Conservation (phyloP, 768 basidiomycete genomes). For the Pleurotus ostreatus region DNA sequence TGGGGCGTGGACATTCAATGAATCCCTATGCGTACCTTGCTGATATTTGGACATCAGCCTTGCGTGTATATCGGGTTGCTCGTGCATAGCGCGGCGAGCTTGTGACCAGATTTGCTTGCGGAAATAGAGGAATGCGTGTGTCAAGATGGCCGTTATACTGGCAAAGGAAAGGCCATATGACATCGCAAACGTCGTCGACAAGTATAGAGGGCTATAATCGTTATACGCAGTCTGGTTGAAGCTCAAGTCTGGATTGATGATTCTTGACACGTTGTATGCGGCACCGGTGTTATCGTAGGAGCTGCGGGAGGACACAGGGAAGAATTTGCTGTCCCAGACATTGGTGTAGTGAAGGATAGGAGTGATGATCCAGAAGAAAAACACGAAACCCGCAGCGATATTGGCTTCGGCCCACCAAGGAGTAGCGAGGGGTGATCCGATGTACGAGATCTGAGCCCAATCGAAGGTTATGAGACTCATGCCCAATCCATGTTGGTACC, state of each 20-base stretch:
- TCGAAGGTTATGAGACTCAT: slow-evolving; percentile 47
- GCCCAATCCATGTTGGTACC: slow-evolving; percentile 45
- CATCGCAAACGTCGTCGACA: slow-evolving; percentile 73
- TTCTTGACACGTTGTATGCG: slow-evolving; percentile 51
- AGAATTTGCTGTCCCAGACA: slow-evolving; percentile 49
- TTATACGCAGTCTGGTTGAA: slow-evolving; percentile 53
- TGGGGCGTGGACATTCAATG: background rate
- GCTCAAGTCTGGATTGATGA: slow-evolving; percentile 48
- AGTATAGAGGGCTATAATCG: slow-evolving; percentile 55
- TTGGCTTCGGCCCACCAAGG: slow-evolving; percentile 76
- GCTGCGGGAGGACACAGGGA: slow-evolving; percentile 62
- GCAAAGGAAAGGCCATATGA: slow-evolving; percentile 54
- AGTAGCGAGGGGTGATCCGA: slow-evolving; percentile 54
- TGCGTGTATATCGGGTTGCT: slow-evolving; percentile 83
- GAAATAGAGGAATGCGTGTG: slow-evolving; percentile 69
- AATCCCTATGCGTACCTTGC: slow-evolving; percentile 25
- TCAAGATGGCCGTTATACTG: slow-evolving; percentile 45
- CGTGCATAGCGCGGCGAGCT: slow-evolving; percentile 65
- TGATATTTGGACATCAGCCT: slow-evolving; percentile 68
- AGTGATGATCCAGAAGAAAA: slow-evolving; percentile 67
- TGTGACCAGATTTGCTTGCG: slow-evolving; percentile 76
- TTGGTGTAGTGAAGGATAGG: slow-evolving; percentile 57
- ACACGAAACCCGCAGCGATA: slow-evolving; percentile 52
- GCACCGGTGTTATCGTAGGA: slow-evolving; percentile 62
- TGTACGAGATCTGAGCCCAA: slow-evolving; percentile 59